Evolutionary conservation across 2,329 filamentous ascomycete species (phyloP).

Genomic region (Ceratocystis cacaofunesta): DNA sequence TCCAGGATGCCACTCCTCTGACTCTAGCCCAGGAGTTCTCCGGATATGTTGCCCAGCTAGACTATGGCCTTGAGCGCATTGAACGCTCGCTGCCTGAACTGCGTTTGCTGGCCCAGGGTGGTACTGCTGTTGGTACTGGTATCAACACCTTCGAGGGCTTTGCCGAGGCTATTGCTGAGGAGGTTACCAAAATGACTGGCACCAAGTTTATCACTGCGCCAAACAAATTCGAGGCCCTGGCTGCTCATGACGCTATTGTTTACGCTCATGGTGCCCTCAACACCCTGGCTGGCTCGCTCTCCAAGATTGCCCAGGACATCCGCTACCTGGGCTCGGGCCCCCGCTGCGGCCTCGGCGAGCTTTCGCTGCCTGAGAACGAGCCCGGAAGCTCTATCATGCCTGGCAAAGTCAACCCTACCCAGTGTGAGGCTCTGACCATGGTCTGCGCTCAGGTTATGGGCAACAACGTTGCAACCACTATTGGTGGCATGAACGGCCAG

Average conservation of each 20-base stretch:
- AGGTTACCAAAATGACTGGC: slow-evolving; percentile 85
- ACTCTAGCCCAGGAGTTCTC: slow-evolving; percentile 96
- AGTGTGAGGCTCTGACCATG: slow-evolving; percentile 97
- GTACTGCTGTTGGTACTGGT: slow-evolving; percentile 90
- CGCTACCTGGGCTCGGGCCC: slow-evolving; percentile 93
- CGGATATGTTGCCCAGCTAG: slow-evolving; percentile 88
- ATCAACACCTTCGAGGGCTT: slow-evolving; percentile 97
- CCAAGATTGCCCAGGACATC: slow-evolving; percentile 97
- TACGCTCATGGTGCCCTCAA: slow-evolving; percentile 89
- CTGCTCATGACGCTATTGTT: slow-evolving; percentile 88
- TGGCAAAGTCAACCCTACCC: slow-evolving; percentile 97
- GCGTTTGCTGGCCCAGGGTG: slow-evolving; percentile 79
- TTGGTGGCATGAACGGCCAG: slow-evolving; percentile 93
- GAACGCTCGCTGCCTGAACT: slow-evolving; percentile 72
- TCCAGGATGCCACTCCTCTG: slow-evolving; percentile 92
- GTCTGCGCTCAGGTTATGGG: slow-evolving; percentile 95
- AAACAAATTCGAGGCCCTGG: slow-evolving; percentile 97
- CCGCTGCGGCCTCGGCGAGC: slow-evolving; percentile 86
- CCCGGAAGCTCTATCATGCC: slow-evolving; percentile 98
- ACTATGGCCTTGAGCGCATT: slow-evolving; percentile 77
- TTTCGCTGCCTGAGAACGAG: slow-evolving; percentile 92
- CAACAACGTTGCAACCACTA: slow-evolving; percentile 84
- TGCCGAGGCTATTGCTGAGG: slow-evolving; percentile 77
- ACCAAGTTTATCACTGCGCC: slow-evolving; percentile 89
- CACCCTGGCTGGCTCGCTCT: slow-evolving; percentile 78